Percentiles rank a stretch among this genome's conserved stretches.
Evolutionary conservation across 371 early-diverging fungal genomes (phyloP).

Genomic region (Neoconidiobolus thromboides): DNA sequence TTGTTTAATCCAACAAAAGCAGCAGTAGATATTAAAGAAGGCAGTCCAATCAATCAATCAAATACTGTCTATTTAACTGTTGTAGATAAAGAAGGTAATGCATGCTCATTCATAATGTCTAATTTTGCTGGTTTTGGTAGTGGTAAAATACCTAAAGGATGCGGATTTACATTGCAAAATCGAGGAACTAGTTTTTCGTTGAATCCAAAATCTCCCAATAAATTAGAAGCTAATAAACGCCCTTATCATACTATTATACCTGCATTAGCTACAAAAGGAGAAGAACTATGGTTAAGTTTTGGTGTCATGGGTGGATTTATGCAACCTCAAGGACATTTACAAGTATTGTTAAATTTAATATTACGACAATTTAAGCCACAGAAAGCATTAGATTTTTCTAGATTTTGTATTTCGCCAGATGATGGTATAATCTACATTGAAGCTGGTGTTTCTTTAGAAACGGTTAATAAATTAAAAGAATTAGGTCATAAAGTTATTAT

Average conservation of each 20-base stretch:
- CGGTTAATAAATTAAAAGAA: slow-evolving; percentile 19
- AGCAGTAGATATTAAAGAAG: slow-evolving; percentile 22
- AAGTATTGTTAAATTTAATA: slow-evolving; percentile 49
- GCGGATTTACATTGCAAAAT: slow-evolving; percentile 56
- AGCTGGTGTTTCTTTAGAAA: slow-evolving; percentile 27
- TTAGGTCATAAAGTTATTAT: slow-evolving; percentile 38
- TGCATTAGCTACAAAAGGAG: slow-evolving; percentile 31
- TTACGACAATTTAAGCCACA: slow-evolving; percentile 39
- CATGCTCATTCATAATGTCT: slow-evolving; percentile 61
- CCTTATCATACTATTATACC: slow-evolving; percentile 76
- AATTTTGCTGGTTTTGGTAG: slow-evolving; percentile 36
- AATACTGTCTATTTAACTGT: slow-evolving; percentile 65
- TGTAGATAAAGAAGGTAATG: slow-evolving; percentile 61
- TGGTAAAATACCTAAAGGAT: slow-evolving; percentile 31
- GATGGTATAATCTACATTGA: slow-evolving; percentile 29
- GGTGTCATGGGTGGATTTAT: slow-evolving; percentile 26
- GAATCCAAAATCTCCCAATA: slow-evolving; percentile 38
- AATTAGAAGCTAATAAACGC: slow-evolving; percentile 49
- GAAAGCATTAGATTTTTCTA: slow-evolving; percentile 44
- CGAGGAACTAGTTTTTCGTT: slow-evolving; percentile 50
- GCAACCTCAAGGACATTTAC: slow-evolving; percentile 64
- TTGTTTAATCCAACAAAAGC: slow-evolving; percentile 27
- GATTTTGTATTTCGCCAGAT: slow-evolving; percentile 32
- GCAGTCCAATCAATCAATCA: slow-evolving; percentile 33
- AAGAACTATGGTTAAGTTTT: not conserved